A percentile compares a stretch with the other conserved stretches of the same genome.
These are phyloP conservation scores for Hippophae tibetana DNA, from an alignment of 306 rosid species.

Conservation along the genomic window DNA sequence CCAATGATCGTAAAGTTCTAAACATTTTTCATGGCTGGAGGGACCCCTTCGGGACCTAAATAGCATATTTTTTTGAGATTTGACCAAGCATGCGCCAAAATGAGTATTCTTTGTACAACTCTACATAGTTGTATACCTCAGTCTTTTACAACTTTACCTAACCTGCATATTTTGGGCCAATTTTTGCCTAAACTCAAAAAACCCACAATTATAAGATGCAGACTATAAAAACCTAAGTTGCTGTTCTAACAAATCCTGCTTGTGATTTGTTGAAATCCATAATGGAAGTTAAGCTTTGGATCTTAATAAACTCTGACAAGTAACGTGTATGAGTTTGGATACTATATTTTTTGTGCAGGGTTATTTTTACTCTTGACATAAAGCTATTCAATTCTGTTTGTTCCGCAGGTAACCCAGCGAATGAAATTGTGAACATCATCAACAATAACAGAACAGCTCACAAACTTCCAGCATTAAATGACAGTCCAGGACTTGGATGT, in stretches of 20 bases:
- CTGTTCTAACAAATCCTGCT: not conserved
- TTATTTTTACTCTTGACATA: not conserved
- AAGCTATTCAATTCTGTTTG: conserved; percentile 7
- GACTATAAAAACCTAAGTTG: not conserved
- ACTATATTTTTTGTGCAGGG: not conserved
- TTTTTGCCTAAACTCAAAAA: not conserved
- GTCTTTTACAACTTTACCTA: too few species aligned
- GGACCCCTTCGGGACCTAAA: too few species aligned
- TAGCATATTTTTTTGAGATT: too few species aligned
- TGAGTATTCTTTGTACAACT: too few species aligned
- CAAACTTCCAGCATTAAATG: conserved; percentile 48
- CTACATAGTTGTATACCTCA: too few species aligned
- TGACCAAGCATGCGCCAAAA: too few species aligned
- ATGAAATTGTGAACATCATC: conserved; percentile 59
- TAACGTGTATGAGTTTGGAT: not conserved
- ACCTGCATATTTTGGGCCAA: too few species aligned
- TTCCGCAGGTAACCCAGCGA: conserved; percentile 76
- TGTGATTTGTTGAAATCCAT: not conserved
- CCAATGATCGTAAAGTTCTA: too few species aligned
- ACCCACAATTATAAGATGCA: not conserved
- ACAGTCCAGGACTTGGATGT: conserved; percentile 86
- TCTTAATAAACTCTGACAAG: too few species aligned
- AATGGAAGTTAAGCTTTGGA: too few species aligned
- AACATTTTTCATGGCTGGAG: too few species aligned
- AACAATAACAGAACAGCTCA: conserved; percentile 66